Evolutionary conservation across 164 flowering plant species (phyloP), one percentile per base, ranked within the genome.

Genomic region (Magnolia sinica): DNA sequence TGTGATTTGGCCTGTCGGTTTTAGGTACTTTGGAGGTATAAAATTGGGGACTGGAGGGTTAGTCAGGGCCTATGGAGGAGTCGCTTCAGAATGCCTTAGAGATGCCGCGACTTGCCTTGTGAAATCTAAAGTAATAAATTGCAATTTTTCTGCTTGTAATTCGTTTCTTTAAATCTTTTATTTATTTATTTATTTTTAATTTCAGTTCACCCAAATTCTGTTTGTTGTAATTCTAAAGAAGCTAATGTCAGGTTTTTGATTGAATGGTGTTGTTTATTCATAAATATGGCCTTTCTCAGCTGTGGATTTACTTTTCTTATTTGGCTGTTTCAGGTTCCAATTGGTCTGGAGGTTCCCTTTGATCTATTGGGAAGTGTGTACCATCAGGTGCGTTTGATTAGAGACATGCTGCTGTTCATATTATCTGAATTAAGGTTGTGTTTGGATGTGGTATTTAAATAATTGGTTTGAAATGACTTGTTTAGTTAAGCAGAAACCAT

Each of bases 61-160:
- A n/a, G 98, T 91, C 52, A 90, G 98, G 84, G 97, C 99, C 68
- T 96, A 96, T 82, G 99, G 98, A 81, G 98, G 99, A 74, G 90
- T 91, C 8, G 83, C 99, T 22, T 81, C 97, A 16, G 99, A 94
- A 66, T 96, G 99, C 87, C 82, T 96, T 82, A 92, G 77, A 82
- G 90, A 82, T 87, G 97, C 99, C 13, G 87, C 91, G 7, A 90
- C 92, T 55, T 85, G 88, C 77, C 84, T 91, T 70, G 88, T 96
- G 72, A 96, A 96, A 88, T 88, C 97, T 55, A 91, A 92, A 80
- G 99, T 94, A 84, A 71, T 78, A 7, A 23, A 18, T 45, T 74
- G 22, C 5, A n/a, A 8, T 2, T 59, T 59, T 59, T 59, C 64
- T 1, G 10, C 19, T 64, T n/a, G 22, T 64, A 64, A 9, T 64